These are phyloP conservation scores for Stereocaulon alpinum DNA, from an alignment of 495 filamentous ascomycete species.

Conservation along the genomic window DNA sequence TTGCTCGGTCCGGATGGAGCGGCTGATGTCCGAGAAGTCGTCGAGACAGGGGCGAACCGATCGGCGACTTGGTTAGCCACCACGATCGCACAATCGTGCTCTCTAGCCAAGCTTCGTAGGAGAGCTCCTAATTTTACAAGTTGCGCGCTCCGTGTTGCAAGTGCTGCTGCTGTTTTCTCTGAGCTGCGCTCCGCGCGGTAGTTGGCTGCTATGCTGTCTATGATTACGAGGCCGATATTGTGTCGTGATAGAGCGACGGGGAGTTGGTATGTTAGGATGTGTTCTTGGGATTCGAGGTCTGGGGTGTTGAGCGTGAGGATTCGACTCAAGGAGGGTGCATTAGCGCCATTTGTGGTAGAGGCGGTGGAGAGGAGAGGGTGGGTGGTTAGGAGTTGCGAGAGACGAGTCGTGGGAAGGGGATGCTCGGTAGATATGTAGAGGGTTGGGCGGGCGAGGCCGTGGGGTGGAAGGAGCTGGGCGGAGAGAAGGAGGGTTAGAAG, in stretches of 20 bases:
- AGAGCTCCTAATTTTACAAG: slow-evolving; percentile 66
- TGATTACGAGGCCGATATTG: slow-evolving; percentile 65
- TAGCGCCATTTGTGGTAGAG: slow-evolving; percentile 26
- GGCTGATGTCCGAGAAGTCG: background rate
- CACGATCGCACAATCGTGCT: slow-evolving; percentile 69
- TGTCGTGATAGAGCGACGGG: slow-evolving; percentile 70
- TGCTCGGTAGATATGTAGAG: slow-evolving; percentile 96
- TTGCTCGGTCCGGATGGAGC: slow-evolving; percentile 4
- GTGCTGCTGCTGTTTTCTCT: slow-evolving; percentile 26
- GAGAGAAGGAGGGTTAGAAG: slow-evolving; percentile 72
- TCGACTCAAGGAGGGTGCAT: slow-evolving; percentile 47
- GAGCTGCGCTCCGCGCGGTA: slow-evolving; percentile 72
- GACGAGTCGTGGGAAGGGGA: slow-evolving; percentile 65
- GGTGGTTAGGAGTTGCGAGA: slow-evolving; percentile 61
- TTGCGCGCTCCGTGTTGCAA: slow-evolving; percentile 48
- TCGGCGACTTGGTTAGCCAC: slow-evolving; percentile 96
- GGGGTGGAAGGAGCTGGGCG: slow-evolving; percentile 63
- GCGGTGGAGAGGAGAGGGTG: slow-evolving; percentile 40
- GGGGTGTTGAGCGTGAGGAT: slow-evolving; percentile 75
- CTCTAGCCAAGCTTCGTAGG: slow-evolving; percentile 61
- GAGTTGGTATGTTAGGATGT: slow-evolving; percentile 84
- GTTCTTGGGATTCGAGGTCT: slow-evolving; percentile 90
- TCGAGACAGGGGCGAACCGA: slow-evolving; percentile 46
- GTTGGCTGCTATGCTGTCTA: slow-evolving; percentile 90
- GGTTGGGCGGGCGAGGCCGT: slow-evolving; percentile 56